Base-by-base conservation (phyloP, 768 basidiomycete genomes). In the Podaxis rugospora region DNA sequence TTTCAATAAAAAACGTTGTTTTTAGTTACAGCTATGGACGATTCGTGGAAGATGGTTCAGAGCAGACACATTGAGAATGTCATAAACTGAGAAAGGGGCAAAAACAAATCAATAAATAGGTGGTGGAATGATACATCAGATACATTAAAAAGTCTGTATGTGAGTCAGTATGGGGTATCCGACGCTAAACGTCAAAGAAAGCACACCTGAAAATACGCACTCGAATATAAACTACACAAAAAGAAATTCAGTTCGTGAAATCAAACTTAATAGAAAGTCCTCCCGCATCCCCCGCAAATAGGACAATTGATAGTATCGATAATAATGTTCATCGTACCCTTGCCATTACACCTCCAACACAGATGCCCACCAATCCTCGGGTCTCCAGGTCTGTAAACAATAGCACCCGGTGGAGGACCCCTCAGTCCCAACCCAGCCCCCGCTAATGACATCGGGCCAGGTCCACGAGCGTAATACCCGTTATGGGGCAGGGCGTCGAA, bases 261-360 rank as follows among this genome's bases (percentile, higher is more conserved):
- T 11, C 3, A 27, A 49, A 47, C 35, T 42, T 57, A 75, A 42
- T 23, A 62, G 71, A 77, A 83, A 40, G 81, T 69, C 68, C 90
- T 77, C 32, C 90, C 90, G 16, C 86, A 66, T 6, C 92, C 91
- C 10, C 75, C 73, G 74, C 92, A 93, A 4, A 75, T 72, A 1
- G 70, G 70, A 71, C 91, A 93, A 39, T 69, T 73, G 52, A 73
- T 68, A 63, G 74, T 68, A 59, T 88, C 85, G 51, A 90, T 78
- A 3, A 89, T 71, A 55, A 85, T 74, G 25, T 76, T 75, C 36
- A 81, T 68, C 37, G 65, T 72, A 3, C 89, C 90, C 21, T 72
- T 68, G 2, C 92, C 92, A 36, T 76, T 72, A 67, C 91, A 93
- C 23, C 78, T 74, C 82, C 79, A 83, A 70, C 92, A 93, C 64